These are phyloP conservation scores for Lycium barbarum DNA, from an alignment of 257 asterid genomes.

Conservation along the genomic window DNA sequence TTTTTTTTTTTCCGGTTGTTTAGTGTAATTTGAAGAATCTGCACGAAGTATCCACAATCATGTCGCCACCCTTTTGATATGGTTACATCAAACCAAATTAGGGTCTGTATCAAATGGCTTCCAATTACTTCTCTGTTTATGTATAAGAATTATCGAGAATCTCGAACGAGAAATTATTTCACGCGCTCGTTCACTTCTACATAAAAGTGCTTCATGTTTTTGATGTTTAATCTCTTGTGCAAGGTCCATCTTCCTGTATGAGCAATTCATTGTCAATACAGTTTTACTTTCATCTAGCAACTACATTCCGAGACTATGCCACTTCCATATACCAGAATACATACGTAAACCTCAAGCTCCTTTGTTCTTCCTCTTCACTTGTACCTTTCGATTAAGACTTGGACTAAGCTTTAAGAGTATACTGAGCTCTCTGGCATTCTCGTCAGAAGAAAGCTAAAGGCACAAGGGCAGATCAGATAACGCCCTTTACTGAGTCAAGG, in stretches of 20 bases:
- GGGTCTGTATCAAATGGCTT: neutral
- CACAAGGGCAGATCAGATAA: no score
- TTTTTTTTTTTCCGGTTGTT: neutral
- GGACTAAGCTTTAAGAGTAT: no score
- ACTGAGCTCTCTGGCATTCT: no score
- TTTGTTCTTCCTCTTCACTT: no score
- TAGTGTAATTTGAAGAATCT: neutral
- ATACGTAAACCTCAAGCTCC: neutral
- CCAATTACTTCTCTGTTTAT: neutral
- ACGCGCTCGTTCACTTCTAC: neutral
- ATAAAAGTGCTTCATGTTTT: neutral
- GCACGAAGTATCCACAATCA: neutral
- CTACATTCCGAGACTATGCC: neutral
- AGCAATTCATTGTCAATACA: neutral
- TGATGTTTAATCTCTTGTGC: neutral
- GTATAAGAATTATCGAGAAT: neutral
- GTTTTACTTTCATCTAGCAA: neutral
- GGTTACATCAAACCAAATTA: neutral
- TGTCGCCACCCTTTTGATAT: no score
- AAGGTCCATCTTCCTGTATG: neutral
- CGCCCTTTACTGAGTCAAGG: no score
- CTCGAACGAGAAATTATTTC: neutral
- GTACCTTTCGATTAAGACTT: no score
- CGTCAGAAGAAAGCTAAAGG: no score
- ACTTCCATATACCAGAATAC: neutral